phyloP scores from a whole-genome alignment of 306 rosid species.

The Ormosia semicastrata region DNA sequence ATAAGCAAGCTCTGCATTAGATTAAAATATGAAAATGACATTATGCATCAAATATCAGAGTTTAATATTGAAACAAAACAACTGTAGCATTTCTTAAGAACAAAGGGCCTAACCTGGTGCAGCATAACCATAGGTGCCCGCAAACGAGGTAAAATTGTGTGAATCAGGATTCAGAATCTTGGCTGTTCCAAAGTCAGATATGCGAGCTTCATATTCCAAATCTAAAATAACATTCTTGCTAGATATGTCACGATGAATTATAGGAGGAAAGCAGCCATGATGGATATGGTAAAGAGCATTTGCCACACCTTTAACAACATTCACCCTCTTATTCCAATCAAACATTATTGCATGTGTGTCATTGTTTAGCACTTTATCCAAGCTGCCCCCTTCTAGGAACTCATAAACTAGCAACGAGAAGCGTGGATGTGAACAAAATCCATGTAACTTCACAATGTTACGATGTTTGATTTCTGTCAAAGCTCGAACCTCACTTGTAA shows the following conservation, averaged over 20 bases:
- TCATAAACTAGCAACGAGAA: conserved; percentile 4
- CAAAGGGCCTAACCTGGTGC: background rate
- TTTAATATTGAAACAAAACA: background rate
- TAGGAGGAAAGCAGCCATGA: conserved; percentile 20
- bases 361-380: background rate
- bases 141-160: background rate
- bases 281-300: conserved; percentile 14
- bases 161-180: conserved; percentile 9
- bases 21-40: background rate
- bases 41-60: background rate
- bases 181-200: conserved; percentile 9
- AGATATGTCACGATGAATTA: conserved; percentile 20
- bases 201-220: background rate
- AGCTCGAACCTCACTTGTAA: background rate
- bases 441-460: conserved; percentile 11
- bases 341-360: background rate
- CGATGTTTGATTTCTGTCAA: conserved; percentile 10
- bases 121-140: conserved; percentile 4
- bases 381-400: conserved; percentile 13
- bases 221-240: conserved; percentile 15
- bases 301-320: conserved; percentile 13
- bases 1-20: background rate
- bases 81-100: background rate
- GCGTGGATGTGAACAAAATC: background rate
- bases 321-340: conserved; percentile 18